phyloP scores from a whole-genome alignment of 2,329 filamentous ascomycete species.

The Intubia oerlemansii region DNA sequence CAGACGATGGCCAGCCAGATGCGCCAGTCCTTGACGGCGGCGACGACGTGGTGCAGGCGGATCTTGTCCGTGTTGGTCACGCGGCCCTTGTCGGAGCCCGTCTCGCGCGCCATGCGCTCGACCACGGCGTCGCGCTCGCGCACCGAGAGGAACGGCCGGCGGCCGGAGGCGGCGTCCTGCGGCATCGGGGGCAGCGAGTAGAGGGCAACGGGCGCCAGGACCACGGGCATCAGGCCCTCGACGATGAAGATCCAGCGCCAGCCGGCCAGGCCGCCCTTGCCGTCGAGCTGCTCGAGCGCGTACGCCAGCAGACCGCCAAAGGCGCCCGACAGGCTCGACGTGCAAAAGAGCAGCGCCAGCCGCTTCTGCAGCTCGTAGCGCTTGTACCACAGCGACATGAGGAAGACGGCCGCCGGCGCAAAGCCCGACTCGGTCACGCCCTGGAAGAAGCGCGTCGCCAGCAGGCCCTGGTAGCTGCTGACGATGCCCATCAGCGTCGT shows the following conservation, averaged over 20 bases:
- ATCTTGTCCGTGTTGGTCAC: slow-evolving; percentile 5
- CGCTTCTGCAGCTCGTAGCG: slow-evolving; percentile 49
- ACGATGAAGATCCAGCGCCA: slow-evolving; percentile 57
- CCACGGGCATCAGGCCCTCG: slow-evolving; percentile 44
- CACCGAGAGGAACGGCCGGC: slow-evolving; percentile 11
- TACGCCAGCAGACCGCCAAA: slow-evolving; percentile 13
- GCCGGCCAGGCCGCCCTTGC: slow-evolving; percentile 23
- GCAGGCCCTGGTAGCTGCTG: slow-evolving; percentile 22
- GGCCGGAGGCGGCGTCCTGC: background rate
- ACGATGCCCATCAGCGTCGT: slow-evolving; percentile 50
- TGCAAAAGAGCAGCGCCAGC: slow-evolving; percentile 37
- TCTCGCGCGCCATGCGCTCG: slow-evolving; percentile 12
- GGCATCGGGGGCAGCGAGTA: slow-evolving; percentile 37
- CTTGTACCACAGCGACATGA: slow-evolving; percentile 48
- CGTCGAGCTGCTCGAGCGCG: slow-evolving; percentile 2
- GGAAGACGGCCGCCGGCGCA: slow-evolving; percentile 13
- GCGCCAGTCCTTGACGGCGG: slow-evolving; percentile 5
- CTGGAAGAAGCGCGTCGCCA: slow-evolving; percentile 39
- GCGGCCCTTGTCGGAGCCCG: slow-evolving; percentile 4
- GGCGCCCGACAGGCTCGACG: slow-evolving; percentile 7
- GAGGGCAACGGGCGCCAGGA: slow-evolving; percentile 31
- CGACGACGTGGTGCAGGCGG: slow-evolving; percentile 3
- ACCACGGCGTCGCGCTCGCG: slow-evolving; percentile 15
- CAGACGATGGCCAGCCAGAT: slow-evolving; percentile 6
- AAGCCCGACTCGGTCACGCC: slow-evolving; percentile 27